Conservation (phyloP, 1,284 basidiomycete genomes). For the Rhodofomes roseus region DNA sequence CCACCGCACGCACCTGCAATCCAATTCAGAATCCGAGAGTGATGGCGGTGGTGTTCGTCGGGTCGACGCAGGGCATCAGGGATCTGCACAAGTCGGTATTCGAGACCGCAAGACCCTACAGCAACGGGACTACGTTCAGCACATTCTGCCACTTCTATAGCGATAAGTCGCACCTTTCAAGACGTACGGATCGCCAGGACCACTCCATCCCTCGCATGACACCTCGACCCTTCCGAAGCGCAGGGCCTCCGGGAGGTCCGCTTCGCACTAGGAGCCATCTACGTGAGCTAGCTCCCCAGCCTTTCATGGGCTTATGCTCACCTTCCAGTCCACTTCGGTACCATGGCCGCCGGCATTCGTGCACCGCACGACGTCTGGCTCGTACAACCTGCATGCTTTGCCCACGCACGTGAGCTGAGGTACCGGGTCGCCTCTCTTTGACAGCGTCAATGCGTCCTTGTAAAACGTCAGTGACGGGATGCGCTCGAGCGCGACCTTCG, state of each 20-base stretch:
- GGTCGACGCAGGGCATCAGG: slow-evolving; percentile 43
- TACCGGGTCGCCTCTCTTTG: slow-evolving; percentile 64
- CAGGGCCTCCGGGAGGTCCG: slow-evolving; percentile 79
- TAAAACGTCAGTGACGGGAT: slow-evolving; percentile 83
- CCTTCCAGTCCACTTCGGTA: slow-evolving; percentile 83
- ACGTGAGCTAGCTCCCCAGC: background rate
- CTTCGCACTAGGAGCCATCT: slow-evolving; percentile 64
- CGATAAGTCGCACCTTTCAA: slow-evolving; percentile 66
- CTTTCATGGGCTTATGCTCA: too few relatives aligned
- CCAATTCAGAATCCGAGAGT: slow-evolving; percentile 18
- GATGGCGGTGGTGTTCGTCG: slow-evolving; percentile 15
- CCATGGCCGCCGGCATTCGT: slow-evolving; percentile 74
- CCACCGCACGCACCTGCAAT: slow-evolving; percentile 15
- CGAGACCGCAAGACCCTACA: slow-evolving; percentile 77
- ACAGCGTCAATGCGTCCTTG: slow-evolving; percentile 58
- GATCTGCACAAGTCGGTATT: slow-evolving; percentile 73
- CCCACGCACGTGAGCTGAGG: slow-evolving; percentile 83
- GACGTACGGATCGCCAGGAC: slow-evolving; percentile 78
- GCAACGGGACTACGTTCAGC: background rate
- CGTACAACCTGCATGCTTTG: slow-evolving; percentile 68
- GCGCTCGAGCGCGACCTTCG: slow-evolving; percentile 61
- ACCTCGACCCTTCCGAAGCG: slow-evolving; percentile 82
- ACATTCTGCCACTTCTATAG: background rate
- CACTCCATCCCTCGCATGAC: slow-evolving; percentile 85
- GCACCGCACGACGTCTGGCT: slow-evolving; percentile 87